Percentiles rank a stretch among this genome's conserved stretches.
Evolutionary conservation across 192 early-diverging fungal genomes (phyloP).

Genomic region (Paraglomus occultum): DNA sequence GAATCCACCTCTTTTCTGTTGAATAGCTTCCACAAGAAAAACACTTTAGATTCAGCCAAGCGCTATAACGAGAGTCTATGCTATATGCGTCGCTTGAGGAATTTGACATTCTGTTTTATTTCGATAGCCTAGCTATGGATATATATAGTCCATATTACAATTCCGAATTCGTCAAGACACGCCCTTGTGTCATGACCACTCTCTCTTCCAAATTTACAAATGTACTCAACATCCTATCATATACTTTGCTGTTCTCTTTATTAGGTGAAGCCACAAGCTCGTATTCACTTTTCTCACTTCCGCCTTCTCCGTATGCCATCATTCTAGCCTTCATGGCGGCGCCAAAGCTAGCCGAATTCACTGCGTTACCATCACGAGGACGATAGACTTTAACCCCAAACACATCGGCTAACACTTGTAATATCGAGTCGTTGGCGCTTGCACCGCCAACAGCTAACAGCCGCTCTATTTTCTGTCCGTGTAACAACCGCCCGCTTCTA

Average conservation of each 20-base stretch:
- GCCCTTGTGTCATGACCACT: not conserved
- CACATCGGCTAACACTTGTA: slow-evolving; percentile 66
- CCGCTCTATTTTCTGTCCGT: slow-evolving; percentile 19
- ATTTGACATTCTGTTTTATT: too few relatives aligned
- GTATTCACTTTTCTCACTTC: not conserved
- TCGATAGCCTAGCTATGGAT: too few relatives aligned
- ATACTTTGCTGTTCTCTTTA: slow-evolving; percentile 1
- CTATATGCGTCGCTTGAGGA: too few relatives aligned
- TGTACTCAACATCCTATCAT: slow-evolving; percentile 9
- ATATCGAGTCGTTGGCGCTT: slow-evolving; percentile 53
- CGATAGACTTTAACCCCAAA: slow-evolving; percentile 65
- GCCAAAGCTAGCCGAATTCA: slow-evolving; percentile 60
- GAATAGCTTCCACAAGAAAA: too few relatives aligned
- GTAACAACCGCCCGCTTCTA: slow-evolving; percentile 39
- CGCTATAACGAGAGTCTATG: too few relatives aligned
- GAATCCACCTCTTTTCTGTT: too few relatives aligned
- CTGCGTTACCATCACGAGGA: slow-evolving; percentile 31
- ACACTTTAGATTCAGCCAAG: too few relatives aligned
- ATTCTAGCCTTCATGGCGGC: slow-evolving; percentile 51
- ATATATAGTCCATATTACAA: too few relatives aligned
- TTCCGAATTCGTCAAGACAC: too few relatives aligned
- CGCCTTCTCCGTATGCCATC: not conserved
- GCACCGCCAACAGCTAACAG: slow-evolving; percentile 78
- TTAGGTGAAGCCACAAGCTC: not conserved
- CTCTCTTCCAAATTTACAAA: slow-evolving; percentile 14